Evolutionary conservation across 2,329 filamentous ascomycete genomes (phyloP), one percentile per base, ranked within the genome.

Genomic region (Fusarium bulbicola): DNA sequence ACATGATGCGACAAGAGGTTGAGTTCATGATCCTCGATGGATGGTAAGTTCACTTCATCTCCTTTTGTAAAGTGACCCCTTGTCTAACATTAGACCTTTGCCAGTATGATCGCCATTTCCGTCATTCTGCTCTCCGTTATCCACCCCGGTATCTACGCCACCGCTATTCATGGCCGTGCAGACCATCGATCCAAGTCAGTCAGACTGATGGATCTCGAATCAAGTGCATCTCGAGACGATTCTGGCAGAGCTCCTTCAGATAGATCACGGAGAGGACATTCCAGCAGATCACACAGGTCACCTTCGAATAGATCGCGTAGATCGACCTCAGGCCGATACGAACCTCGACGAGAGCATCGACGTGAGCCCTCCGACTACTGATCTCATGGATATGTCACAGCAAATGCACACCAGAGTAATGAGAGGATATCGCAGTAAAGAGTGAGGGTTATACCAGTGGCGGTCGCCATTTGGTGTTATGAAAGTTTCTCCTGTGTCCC

Each of bases 1-100:
- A 54, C 16, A 40, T 59, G 36, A 59, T 59, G 57, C 46, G 46
- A 34, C 46, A 59, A 18, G 57, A 59, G 14, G 46, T 32, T 14
- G 57, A 59, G n/a, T 59, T 59, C 14, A 59, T 59, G 57, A 34
- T 59, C 3, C 36, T 59, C 3, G 57, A 59, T 34, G 57, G 57
- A 5, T 59, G 46, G 57, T 59, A 15, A 18, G 46, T 40, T 7
- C 6, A 28, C 11, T 10, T 20, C 15, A 7, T 15, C 21, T n/a
- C 34, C 6, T 24, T 30, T 10, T 6, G 1, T 24, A 12, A 18
- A 13, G 1, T 2, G n/a, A 1, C 15, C 13, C 6, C 5, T 16
- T 1, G 2, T 32, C 26, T 52, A 7, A 39, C 16, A 7, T 20
- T 14, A 4, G 9, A 7, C 3, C 0, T 2, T 18, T 26, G 10